These are phyloP conservation scores for Clonostachys solani DNA, from an alignment of 2,329 filamentous ascomycete genomes.

Conservation along the genomic window DNA sequence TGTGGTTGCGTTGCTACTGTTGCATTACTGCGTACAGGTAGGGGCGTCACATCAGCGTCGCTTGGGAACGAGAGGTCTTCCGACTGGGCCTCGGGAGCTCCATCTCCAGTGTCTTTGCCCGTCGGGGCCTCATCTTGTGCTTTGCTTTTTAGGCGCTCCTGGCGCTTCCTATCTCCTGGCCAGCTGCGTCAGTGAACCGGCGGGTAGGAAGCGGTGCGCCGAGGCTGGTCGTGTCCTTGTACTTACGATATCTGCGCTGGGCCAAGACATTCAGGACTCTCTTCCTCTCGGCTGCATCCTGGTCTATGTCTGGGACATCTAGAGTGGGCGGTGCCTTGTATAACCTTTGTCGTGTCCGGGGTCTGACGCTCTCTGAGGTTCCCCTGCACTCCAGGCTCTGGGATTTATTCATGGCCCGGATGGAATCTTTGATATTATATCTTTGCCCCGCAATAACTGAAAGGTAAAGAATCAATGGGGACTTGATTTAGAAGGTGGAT, in stretches of 20 bases:
- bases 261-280: conserved; percentile 49
- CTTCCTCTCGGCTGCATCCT: conserved; percentile 48
- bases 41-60: too few relatives aligned
- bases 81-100: too few relatives aligned
- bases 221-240: neutral
- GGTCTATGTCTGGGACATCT: conserved; percentile 39
- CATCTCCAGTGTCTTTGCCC: neutral
- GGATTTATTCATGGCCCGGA: too few relatives aligned
- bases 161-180: conserved; percentile 24
- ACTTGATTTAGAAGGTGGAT: too few relatives aligned
- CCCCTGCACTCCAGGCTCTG: too few relatives aligned
- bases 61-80: too few relatives aligned
- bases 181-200: too few relatives aligned
- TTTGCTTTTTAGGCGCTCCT: conserved; percentile 14
- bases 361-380: conserved; percentile 4
- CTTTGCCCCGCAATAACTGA: too few relatives aligned
- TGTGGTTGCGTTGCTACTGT: too few relatives aligned
- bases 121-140: neutral
- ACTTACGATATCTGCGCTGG: conserved; percentile 46
- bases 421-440: too few relatives aligned
- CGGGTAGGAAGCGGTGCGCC: neutral
- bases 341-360: conserved; percentile 30
- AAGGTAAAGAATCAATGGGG: too few relatives aligned
- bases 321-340: conserved; percentile 33
- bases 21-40: too few relatives aligned